Evolutionary conservation across 352 stramenopile genomes (phyloP), one percentile per base, ranked within the genome.

Genomic region (Pythium dissotocum): DNA sequence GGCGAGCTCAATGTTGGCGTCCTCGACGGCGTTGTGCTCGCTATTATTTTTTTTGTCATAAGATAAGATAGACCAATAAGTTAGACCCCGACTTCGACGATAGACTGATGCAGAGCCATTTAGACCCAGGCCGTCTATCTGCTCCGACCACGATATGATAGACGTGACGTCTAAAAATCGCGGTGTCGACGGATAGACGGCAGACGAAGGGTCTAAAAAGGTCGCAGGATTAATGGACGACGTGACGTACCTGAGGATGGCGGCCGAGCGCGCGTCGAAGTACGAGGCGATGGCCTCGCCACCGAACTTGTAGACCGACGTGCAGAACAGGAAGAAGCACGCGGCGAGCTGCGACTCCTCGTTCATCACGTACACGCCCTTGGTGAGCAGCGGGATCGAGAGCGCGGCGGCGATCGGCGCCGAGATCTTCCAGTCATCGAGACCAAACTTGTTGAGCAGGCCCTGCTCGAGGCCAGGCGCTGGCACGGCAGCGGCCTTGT

Each of bases 391-490:
- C 49, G 87, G 87, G 65, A 95, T 91, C 42, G 87, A 73, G 54
- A 93, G 73, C 36, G 87, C 87, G 51, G 77, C 82, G 52, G 83
- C 77, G 61, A 95, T 84, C 49, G 87, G 87, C 62, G 77, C 74
- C 72, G 82, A 91, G 77, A 95, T 85, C 80, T 93, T 93, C 82
- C 83, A 92, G 78, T 95, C 87, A 61, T 90, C 84, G 40, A 95
- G 76, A 10, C 87, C 87, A 59, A 75, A 85, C 70, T 89, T 72
- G 35, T 79, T 63, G 61, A 95, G 73, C 38, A 93, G 63, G 10
- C 85, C 82, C 58, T 82, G 75, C 55, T 82, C 82, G 30, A 67
- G 42, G 18, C 58, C 24, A 10, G 38, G 33, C 21, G 74, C 71
- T 49, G 83, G 38, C 38, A 44, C 67, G 9, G 69, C 46, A 42